Evolutionary conservation across 352 stramenopile species (phyloP).

Genomic region (Pythium rishiriense): DNA sequence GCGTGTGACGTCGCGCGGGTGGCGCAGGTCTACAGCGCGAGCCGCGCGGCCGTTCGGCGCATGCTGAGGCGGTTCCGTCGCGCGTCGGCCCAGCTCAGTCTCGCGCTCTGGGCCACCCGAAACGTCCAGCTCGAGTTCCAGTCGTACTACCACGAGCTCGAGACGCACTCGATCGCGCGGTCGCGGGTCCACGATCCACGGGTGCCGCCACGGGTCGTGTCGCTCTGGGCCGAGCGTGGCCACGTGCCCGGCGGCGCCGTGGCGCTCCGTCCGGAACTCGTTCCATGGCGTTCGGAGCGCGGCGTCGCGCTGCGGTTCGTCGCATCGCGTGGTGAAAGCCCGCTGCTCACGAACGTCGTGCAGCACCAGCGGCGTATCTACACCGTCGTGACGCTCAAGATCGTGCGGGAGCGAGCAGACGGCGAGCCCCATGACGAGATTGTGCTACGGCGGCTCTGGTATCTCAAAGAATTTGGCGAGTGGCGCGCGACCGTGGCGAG

Average conservation of each 20-base stretch:
- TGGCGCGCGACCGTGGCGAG: constrained; percentile 37
- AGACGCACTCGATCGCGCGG: constrained; percentile 47
- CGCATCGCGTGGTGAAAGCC: constrained; percentile 22
- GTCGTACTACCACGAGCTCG: constrained; percentile 49
- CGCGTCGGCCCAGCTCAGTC: constrained; percentile 29
- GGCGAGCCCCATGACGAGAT: neutral
- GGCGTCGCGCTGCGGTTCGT: constrained; percentile 20
- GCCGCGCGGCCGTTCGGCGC: constrained; percentile 11
- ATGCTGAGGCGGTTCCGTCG: constrained; percentile 33
- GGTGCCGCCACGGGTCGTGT: constrained; percentile 54
- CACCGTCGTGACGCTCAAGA: constrained; percentile 49
- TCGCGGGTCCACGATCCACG: constrained; percentile 42
- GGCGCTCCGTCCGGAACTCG: constrained; percentile 3
- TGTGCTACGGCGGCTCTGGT: constrained; percentile 43
- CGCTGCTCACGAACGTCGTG: constrained; percentile 66
- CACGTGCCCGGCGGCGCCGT: constrained; percentile 32
- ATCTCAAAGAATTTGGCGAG: constrained; percentile 64
- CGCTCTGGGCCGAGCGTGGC: constrained; percentile 55
- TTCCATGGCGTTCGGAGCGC: constrained; percentile 26
- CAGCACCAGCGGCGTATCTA: constrained; percentile 55
- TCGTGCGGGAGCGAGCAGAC: constrained; percentile 17
- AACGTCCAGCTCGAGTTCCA: constrained; percentile 46
- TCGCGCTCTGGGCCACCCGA: constrained; percentile 36
- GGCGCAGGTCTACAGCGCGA: constrained; percentile 29
- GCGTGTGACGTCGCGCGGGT: constrained; percentile 27